Conservation (phyloP, 1,284 basidiomycete genomes). For the Vanrija sp. region DNA sequence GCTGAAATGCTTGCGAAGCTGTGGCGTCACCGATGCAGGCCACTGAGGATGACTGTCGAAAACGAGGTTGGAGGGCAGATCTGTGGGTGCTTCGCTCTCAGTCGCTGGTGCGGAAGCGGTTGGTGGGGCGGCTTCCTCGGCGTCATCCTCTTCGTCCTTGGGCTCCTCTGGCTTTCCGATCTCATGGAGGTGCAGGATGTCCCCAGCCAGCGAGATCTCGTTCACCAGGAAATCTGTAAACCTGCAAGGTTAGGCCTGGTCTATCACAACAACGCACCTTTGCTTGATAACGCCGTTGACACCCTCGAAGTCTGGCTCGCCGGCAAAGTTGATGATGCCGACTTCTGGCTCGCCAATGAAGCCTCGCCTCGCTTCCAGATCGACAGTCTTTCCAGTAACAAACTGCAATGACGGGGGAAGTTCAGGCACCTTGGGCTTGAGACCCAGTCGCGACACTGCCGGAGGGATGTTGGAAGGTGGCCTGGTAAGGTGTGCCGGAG, state of each 20-base stretch:
- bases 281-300: slow-evolving; percentile 91
- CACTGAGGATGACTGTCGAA: slow-evolving; percentile 54
- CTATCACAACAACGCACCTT: slow-evolving; percentile 55
- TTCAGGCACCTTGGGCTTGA: slow-evolving; percentile 31
- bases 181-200: slow-evolving; percentile 72
- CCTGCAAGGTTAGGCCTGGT: slow-evolving; percentile 49
- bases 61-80: slow-evolving; percentile 23
- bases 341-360: slow-evolving; percentile 73
- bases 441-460: slow-evolving; percentile 37
- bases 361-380: slow-evolving; percentile 25
- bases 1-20: slow-evolving; percentile 62
- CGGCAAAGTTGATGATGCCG: slow-evolving; percentile 84
- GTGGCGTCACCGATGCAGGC: slow-evolving; percentile 59
- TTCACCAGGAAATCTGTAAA: slow-evolving; percentile 93
- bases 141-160: slow-evolving; percentile 4
- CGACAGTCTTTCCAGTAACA: slow-evolving; percentile 29
- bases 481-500: background rate
- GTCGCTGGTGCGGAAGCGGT: background rate
- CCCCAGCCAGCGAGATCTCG: slow-evolving; percentile 75
- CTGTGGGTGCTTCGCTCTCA: slow-evolving; percentile 1
- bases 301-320: slow-evolving; percentile 61
- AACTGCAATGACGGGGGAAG: slow-evolving; percentile 38
- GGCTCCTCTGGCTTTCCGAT: slow-evolving; percentile 53
- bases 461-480: slow-evolving; percentile 10
- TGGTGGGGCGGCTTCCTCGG: background rate